Evolutionary conservation across 1,284 basidiomycete genomes (phyloP).

Genomic region (Coniferiporia weirii): DNA sequence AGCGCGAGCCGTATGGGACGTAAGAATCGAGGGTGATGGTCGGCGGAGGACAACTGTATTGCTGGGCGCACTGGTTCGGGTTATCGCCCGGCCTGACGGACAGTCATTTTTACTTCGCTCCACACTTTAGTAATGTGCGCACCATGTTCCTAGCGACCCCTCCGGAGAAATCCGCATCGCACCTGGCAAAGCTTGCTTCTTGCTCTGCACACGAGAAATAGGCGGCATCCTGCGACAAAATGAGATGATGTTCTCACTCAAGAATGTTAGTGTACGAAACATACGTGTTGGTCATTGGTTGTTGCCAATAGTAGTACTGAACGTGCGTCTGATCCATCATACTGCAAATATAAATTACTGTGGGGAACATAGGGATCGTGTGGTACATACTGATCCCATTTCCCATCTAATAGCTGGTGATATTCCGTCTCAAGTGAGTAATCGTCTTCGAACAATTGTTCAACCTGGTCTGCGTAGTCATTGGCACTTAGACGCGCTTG

Average conservation of each 20-base stretch:
- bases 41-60: conserved; percentile 48
- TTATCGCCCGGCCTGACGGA: conserved; percentile 55
- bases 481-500: conserved; percentile 64
- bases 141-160: conserved; percentile 56
- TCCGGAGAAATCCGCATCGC: conserved; percentile 60
- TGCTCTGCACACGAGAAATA: conserved; percentile 49
- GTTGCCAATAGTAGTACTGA: conserved; percentile 23
- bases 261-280: neutral
- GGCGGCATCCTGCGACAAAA: conserved; percentile 43
- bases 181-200: conserved; percentile 52
- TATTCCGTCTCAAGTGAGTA: conserved; percentile 56
- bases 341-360: conserved; percentile 27
- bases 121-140: conserved; percentile 14
- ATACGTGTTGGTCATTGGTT: neutral
- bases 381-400: conserved; percentile 50
- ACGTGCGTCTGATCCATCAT: conserved; percentile 68
- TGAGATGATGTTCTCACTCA: neutral
- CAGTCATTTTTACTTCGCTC: neutral
- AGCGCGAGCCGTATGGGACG: conserved; percentile 46
- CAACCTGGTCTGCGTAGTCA: conserved; percentile 47
- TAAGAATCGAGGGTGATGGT: conserved; percentile 49
- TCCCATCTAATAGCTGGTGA: conserved; percentile 34
- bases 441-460: conserved; percentile 52
- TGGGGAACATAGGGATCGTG: neutral
- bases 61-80: conserved; percentile 44